Evolutionary conservation across 345 rosid species (phyloP).

Genomic region (Fremontodendron californicum): DNA sequence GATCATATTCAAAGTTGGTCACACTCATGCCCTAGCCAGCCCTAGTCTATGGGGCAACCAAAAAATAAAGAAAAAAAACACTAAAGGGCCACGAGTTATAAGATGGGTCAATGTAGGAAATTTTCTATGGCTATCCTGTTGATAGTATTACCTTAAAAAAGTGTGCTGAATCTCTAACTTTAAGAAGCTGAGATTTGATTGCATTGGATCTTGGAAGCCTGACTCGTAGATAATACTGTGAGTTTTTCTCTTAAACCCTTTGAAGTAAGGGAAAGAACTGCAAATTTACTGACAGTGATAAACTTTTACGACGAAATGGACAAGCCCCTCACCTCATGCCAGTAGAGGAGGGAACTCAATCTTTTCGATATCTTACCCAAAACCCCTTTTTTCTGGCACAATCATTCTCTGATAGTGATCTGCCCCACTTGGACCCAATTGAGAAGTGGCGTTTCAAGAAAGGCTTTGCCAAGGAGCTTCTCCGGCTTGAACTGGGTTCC

Average conservation of each 20-base stretch:
- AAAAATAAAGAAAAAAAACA: neutral
- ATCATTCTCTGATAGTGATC: conserved; percentile 56
- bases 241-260: neutral
- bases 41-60: neutral
- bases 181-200: neutral
- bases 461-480: conserved; percentile 56
- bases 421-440: conserved; percentile 60
- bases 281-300: neutral
- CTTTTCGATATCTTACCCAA: conserved; percentile 65
- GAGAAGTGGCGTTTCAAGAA: conserved; percentile 73
- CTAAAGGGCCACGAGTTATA: neutral
- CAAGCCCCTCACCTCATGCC: conserved; percentile 23
- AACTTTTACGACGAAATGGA: neutral
- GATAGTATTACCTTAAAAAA: neutral
- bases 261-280: neutral
- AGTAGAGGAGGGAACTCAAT: conserved; percentile 29
- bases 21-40: neutral
- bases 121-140: neutral
- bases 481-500: conserved; percentile 54
- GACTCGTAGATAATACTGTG: neutral
- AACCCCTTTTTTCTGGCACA: conserved; percentile 61
- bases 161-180: neutral
- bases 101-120: neutral
- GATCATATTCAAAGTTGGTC: neutral
- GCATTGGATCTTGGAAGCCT: conserved; percentile 1